phyloP scores from a whole-genome alignment of 2,329 filamentous ascomycete species.

The Colletotrichum sp. region DNA sequence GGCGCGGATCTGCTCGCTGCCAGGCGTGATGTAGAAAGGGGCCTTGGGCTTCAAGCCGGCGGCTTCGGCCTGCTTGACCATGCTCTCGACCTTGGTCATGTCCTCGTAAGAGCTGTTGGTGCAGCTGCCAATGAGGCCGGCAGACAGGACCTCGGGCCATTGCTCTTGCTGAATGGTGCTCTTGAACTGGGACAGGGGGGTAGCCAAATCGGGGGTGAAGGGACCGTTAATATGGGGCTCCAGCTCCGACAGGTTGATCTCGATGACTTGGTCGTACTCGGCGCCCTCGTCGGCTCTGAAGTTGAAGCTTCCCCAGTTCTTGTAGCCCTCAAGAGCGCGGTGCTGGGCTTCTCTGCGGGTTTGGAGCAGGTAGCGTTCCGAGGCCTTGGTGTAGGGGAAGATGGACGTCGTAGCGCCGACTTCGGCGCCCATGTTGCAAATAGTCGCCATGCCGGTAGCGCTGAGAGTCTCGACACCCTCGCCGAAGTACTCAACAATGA shows the following conservation, averaged over 20 bases:
- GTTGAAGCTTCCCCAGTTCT: conserved; percentile 20
- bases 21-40: conserved; percentile 95
- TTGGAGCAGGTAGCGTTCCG: conserved; percentile 83
- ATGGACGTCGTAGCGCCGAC: conserved; percentile 95
- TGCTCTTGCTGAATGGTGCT: conserved; percentile 80
- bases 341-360: conserved; percentile 69
- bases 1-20: conserved; percentile 94
- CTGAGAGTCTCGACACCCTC: conserved; percentile 88
- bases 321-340: conserved; percentile 17
- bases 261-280: conserved; percentile 89
- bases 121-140: conserved; percentile 95
- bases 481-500: conserved; percentile 92
- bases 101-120: conserved; percentile 99
- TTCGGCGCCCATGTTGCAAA: conserved; percentile 89
- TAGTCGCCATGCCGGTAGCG: conserved; percentile 91
- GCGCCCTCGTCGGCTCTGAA: conserved; percentile 81
- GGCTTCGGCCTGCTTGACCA: conserved; percentile 87
- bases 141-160: conserved; percentile 91
- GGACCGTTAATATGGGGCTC: conserved; percentile 98
- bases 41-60: conserved; percentile 90
- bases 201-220: conserved; percentile 94
- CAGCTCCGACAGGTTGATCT: conserved; percentile 86
- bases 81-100: conserved; percentile 93
- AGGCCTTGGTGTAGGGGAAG: conserved; percentile 89
- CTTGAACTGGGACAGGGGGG: conserved; percentile 89